Base-by-base conservation (phyloP, 306 rosid species). In the Alnus rubra region DNA sequence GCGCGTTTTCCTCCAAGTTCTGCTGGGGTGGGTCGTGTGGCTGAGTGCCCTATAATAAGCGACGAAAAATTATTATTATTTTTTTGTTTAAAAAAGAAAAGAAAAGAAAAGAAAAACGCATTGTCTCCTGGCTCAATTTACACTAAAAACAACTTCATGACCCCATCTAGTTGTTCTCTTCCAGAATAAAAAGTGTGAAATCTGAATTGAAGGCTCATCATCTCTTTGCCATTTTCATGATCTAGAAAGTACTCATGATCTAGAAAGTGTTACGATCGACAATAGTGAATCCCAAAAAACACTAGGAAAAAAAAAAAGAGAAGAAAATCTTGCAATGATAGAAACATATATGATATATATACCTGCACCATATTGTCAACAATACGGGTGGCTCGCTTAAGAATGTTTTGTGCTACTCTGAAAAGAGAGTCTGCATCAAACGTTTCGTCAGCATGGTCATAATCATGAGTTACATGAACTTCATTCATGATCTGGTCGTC, bases 311-410 rank as follows among this genome's bases (percentile, higher is more conserved):
- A 42, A 42, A 1, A 42, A 42, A 5, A 42, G 5, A 5, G 5
- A 6, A 42, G 5, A 42, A 42, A 1, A 1, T 42, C 45, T 4
- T 42, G 5, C 5, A 6, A 6, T 42, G 45, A 5, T 42, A 42
- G 47, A 8, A 13, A 12, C 14, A 45, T 18, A 10, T 0, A 0
- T 55, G n/a, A 13, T 10, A 9, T 67, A 86, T 42, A 5, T 42
- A 42, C 94, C 94, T 82, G 96, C 11, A 86, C 88, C 42, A 84
- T 75, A 42, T 37, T 81, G 59, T 88, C 91, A 44, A 91, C 96
- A 78, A 84, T 75, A 52, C 70, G 87, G 31, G 88, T 84, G 3
- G 93, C 82, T 52, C 80, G 91, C 9, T 77, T 79, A 23, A 87
- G 82, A 58, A 87, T 84, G 78, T 78, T 87, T 12, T 91, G 86